phyloP scores from a whole-genome alignment of 176 grass and related monocot genomes.

The Oryza nivara region DNA sequence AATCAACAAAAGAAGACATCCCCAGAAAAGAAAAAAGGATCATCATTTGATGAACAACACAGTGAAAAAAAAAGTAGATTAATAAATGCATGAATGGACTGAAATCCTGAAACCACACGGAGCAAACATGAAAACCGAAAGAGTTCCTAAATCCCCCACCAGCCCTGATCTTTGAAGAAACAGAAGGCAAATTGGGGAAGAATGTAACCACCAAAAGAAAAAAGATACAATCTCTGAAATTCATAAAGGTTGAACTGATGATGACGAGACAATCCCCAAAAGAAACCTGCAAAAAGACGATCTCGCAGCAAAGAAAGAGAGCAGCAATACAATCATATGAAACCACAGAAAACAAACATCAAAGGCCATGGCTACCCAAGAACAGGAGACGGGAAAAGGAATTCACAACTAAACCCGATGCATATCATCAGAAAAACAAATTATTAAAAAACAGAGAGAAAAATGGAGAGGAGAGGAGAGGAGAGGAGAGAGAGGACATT shows the following conservation, averaged over 20 bases:
- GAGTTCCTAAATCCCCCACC: neutral
- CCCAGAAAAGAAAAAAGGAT: neutral
- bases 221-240: neutral
- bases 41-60: neutral
- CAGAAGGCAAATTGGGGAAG: neutral
- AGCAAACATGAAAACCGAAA: neutral
- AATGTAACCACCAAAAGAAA: neutral
- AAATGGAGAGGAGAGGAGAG: neutral
- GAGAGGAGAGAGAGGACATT: neutral
- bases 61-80: neutral
- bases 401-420: neutral
- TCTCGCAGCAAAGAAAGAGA: neutral
- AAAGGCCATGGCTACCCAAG: neutral
- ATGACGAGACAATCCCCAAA: slow-evolving; percentile 13
- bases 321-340: neutral
- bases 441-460: neutral
- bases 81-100: neutral
- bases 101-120: neutral
- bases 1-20: neutral
- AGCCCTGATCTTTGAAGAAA: neutral
- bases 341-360: neutral
- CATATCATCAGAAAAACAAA: neutral
- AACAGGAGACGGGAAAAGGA: neutral
- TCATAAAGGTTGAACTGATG: slow-evolving; percentile 10
- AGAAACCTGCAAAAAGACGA: slow-evolving; percentile 38